Percentiles rank a stretch among this genome's conserved stretches.
Evolutionary conservation across 495 filamentous ascomycete species (phyloP).

Genomic region (Pseudomonodictys pantanalensis): DNA sequence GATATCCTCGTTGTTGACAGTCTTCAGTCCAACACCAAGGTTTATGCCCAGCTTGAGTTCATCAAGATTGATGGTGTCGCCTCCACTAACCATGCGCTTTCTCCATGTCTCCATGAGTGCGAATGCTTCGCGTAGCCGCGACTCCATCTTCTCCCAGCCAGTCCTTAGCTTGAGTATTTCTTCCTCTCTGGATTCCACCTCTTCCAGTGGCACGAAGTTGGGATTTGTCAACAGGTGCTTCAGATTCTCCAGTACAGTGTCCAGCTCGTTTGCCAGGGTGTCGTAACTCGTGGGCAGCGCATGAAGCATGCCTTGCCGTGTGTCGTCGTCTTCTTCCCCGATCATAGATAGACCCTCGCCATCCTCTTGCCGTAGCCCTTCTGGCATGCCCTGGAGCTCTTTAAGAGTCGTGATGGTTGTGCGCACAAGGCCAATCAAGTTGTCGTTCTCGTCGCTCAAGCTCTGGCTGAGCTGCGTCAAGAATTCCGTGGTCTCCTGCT

Average conservation of each 20-base stretch:
- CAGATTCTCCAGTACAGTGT: conserved; percentile 72
- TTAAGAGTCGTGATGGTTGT: conserved; percentile 68
- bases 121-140: conserved; percentile 83
- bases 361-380: conserved; percentile 32
- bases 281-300: conserved; percentile 62
- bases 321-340: conserved; percentile 45
- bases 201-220: conserved; percentile 93
- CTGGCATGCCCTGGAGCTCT: conserved; percentile 73
- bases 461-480: conserved; percentile 82
- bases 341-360: conserved; percentile 17
- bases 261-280: conserved; percentile 68
- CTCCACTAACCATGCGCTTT: conserved; percentile 72
- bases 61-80: conserved; percentile 76
- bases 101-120: conserved; percentile 92
- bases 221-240: conserved; percentile 85
- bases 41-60: conserved; percentile 73
- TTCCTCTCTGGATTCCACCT: conserved; percentile 84
- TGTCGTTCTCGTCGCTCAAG: conserved; percentile 92
- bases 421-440: conserved; percentile 68
- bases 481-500: conserved; percentile 87
- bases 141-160: conserved; percentile 89
- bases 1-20: conserved; percentile 13
- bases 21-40: conserved; percentile 26
- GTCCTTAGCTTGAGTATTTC: conserved; percentile 78
- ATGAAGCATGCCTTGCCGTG: conserved; percentile 35